Percentiles rank a stretch among this genome's conserved stretches.
These are phyloP conservation scores for Cercospora canescens DNA, from an alignment of 2,329 filamentous ascomycete genomes.

Conservation along the genomic window DNA sequence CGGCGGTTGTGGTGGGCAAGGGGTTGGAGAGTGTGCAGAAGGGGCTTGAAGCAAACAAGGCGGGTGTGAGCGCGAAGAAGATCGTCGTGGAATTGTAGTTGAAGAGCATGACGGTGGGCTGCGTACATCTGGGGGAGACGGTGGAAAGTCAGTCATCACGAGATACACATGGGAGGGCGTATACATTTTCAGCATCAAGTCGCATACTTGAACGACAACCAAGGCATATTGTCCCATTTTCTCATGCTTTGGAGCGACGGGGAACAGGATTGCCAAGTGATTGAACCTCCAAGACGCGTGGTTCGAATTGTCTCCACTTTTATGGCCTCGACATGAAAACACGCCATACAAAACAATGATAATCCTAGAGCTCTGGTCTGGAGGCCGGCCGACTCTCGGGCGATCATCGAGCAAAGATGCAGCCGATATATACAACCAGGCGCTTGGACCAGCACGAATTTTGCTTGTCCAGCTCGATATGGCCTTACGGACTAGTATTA, in stretches of 20 bases:
- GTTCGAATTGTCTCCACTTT: too few relatives aligned
- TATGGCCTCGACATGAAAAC: too few relatives aligned
- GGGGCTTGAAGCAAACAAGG: conserved; percentile 33
- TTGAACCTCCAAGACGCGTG: too few relatives aligned
- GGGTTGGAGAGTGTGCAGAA: conserved; percentile 37
- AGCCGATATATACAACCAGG: conserved; percentile 5
- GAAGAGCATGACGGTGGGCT: not conserved
- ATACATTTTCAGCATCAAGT: not conserved
- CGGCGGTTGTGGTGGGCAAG: conserved; percentile 40
- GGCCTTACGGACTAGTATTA: not conserved
- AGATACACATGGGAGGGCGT: not conserved
- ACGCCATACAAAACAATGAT: too few relatives aligned
- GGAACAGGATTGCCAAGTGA: too few relatives aligned
- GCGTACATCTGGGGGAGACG: not conserved
- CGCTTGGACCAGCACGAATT: conserved; percentile 5
- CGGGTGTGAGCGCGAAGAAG: conserved; percentile 38
- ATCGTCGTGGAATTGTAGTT: conserved; percentile 34
- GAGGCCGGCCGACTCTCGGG: not conserved
- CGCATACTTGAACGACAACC: not conserved
- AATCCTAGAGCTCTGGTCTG: too few relatives aligned
- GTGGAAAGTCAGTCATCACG: not conserved
- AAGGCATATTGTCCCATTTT: not conserved
- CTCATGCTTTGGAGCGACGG: too few relatives aligned
- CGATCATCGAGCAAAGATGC: not conserved
- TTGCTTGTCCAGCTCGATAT: not conserved